Base-by-base conservation (phyloP, 805 yeast genomes). In the Candida berthetii region DNA sequence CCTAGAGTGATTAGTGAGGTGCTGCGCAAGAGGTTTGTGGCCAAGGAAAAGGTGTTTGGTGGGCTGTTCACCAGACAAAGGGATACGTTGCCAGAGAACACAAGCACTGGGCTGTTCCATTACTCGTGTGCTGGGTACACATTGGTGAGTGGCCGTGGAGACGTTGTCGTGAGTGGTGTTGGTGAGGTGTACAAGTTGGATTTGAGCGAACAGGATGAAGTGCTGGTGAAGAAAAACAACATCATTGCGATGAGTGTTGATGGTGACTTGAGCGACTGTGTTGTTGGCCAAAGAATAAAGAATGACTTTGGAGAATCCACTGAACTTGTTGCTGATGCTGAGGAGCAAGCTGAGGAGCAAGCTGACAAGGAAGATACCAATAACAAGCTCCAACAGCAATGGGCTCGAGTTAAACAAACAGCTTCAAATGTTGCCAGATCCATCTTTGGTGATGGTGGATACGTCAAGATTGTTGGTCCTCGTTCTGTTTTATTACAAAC, bases 111-210 rank as follows among this genome's bases (percentile, higher is more conserved):
- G 1, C 53, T 76, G 16, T 52, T 48, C 44, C 48, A 50, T 17
- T 64, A 65, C 60, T 45, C 46, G 28, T 42, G 44, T 31, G 40
- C 60, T 11, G 80, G 80, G 0, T 79, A 69, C 50, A 61, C 70
- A 0, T 59, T 74, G 31, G 47, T 78, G 6, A 68, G 73, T 20
- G 85, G 86, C 1, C 64, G 85, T 44, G 86, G 86, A 0, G 71
- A 67, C 39, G 67, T 67, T 2, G 78, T 79, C 1, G 47, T 80
- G 14, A 72, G 68, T 14, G 85, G 83, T 1, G 61, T 64, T 19
- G 85, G 85, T 0, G 66, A 74, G 11, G 56, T 80, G 18, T 77
- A 76, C 54, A 69, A 67, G 44, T 58, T 78, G 14, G 62, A 62
- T 27, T 54, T 80, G 19, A 60, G 50, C 3, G 68, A 62, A 15